Conservation (phyloP, 495 filamentous ascomycete genomes). For the Jackrogersella minutella region DNA sequence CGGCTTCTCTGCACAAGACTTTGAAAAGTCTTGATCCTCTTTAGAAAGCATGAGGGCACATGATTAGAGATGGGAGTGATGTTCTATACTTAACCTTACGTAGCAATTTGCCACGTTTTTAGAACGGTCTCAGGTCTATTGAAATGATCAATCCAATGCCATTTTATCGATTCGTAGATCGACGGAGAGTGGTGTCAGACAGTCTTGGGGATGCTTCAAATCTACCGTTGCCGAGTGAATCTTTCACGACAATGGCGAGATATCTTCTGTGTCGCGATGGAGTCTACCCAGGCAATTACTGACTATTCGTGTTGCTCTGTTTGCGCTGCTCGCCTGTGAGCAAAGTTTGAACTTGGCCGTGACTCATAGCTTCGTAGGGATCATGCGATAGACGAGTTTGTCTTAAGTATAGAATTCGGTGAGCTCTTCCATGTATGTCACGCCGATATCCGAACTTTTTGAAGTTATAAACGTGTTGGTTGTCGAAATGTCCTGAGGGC, state of each 20-base stretch:
- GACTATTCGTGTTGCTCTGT: background rate
- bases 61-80: background rate
- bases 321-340: background rate
- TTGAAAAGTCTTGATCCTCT: background rate
- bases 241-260: background rate
- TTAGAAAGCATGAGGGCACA: background rate
- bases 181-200: background rate
- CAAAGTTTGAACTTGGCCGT: background rate
- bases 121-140: background rate
- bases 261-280: background rate
- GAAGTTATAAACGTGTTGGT: constrained; percentile 3
- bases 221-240: no score
- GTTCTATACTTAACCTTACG: background rate
- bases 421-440: background rate
- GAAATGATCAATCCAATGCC: background rate
- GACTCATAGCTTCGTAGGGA: background rate
- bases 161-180: background rate
- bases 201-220: no score
- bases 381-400: background rate
- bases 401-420: background rate
- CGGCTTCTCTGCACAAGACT: background rate
- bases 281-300: background rate
- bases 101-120: background rate
- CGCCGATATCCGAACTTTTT: constrained; percentile 4
- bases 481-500: background rate